Conservation (phyloP, 495 filamentous ascomycete species). For the Eremomyces bilateralis region DNA sequence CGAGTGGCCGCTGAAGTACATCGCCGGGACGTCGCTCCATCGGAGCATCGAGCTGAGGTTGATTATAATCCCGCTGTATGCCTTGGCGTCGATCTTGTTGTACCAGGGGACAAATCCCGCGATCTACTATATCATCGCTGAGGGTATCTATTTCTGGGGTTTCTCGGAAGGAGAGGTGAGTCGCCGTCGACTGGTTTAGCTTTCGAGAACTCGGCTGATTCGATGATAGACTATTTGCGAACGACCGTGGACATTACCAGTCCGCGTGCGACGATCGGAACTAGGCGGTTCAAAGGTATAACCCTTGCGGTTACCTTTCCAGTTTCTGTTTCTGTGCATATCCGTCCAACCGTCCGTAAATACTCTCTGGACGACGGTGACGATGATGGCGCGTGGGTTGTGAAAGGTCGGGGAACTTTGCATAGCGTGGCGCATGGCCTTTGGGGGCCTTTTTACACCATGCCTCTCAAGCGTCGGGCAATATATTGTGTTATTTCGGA, state of each 20-base stretch:
- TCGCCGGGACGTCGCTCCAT: slow-evolving; percentile 50
- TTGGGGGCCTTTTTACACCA: too few species aligned
- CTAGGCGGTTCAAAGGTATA: too few species aligned
- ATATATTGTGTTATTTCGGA: too few species aligned
- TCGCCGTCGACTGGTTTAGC: slow-evolving; percentile 3
- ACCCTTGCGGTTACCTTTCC: too few species aligned
- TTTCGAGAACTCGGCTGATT: slow-evolving; percentile 9
- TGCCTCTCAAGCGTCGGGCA: too few species aligned
- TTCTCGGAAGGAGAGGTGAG: slow-evolving; percentile 92
- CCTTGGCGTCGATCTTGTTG: slow-evolving; percentile 51
- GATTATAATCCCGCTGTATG: slow-evolving; percentile 58
- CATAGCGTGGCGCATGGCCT: too few species aligned
- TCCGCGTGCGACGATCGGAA: too few species aligned
- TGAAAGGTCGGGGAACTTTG: too few species aligned
- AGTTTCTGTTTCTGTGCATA: too few species aligned
- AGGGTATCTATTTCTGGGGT: slow-evolving; percentile 85
- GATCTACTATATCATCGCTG: slow-evolving; percentile 76
- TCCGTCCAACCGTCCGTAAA: too few species aligned
- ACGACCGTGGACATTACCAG: not conserved
- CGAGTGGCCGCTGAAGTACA: slow-evolving; percentile 66
- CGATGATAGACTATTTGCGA: not conserved
- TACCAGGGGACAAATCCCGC: slow-evolving; percentile 90
- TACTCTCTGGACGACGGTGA: too few species aligned
- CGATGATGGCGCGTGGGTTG: too few species aligned
- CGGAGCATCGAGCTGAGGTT: slow-evolving; percentile 72